phyloP scores from a whole-genome alignment of 2,329 filamentous ascomycete species.

The Aspergillus texensis region DNA sequence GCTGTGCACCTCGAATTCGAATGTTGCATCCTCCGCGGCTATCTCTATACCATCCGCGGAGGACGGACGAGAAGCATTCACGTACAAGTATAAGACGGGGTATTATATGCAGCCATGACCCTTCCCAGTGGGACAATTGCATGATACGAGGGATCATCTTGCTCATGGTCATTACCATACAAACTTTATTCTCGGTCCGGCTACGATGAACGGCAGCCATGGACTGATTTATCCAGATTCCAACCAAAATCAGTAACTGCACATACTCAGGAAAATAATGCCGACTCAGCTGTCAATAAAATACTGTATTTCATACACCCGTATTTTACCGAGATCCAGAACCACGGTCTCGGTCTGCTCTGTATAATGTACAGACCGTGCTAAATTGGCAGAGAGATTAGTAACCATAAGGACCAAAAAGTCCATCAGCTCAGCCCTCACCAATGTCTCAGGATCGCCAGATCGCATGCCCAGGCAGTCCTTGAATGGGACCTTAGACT shows the following conservation, averaged over 20 bases:
- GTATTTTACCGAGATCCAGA: neutral
- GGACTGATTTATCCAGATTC: neutral
- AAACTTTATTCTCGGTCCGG: neutral
- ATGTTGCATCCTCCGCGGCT: neutral
- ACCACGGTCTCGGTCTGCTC: neutral
- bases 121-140: conserved; percentile 1
- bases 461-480: neutral
- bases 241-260: neutral
- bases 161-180: neutral
- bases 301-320: neutral
- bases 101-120: neutral
- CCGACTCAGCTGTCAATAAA: neutral
- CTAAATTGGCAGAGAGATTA: neutral
- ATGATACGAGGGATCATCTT: conserved; percentile 9
- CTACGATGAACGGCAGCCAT: neutral
- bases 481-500: neutral
- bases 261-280: neutral
- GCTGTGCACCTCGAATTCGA: no score
- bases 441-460: neutral
- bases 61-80: neutral
- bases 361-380: neutral
- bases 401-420: neutral
- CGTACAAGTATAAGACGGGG: neutral
- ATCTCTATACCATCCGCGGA: neutral
- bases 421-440: neutral